These are phyloP conservation scores for Blastobotrys illinoisensis DNA, from an alignment of 1,139 yeast species.

Conservation along the genomic window DNA sequence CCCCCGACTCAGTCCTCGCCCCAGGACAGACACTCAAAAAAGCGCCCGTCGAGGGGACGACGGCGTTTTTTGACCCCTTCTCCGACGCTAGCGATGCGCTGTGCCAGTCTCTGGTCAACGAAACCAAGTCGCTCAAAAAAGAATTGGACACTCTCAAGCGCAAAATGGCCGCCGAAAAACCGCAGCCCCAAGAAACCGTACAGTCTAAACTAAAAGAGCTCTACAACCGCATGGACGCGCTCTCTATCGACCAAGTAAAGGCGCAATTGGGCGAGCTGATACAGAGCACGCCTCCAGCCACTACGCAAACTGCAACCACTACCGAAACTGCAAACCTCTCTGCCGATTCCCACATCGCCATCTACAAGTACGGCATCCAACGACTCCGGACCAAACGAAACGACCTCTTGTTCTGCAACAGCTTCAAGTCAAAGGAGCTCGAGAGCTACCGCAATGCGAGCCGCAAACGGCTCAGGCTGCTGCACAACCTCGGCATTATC, in stretches of 20 bases:
- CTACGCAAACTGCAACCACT: not conserved
- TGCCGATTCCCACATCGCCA: not conserved
- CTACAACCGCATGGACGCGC: constrained; percentile 2
- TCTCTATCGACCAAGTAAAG: constrained; percentile 4
- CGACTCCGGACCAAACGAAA: constrained; percentile 12
- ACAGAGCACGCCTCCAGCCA: not conserved
- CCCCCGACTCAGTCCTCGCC: not conserved
- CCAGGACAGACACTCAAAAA: not conserved
- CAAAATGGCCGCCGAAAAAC: not conserved
- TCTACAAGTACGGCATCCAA: constrained; percentile 6
- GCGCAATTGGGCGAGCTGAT: not conserved
- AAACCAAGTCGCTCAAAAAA: constrained; percentile 9
- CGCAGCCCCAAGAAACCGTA: not conserved
- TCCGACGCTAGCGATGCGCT: constrained; percentile 6
- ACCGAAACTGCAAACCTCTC: not conserved
- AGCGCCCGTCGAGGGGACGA: not conserved
- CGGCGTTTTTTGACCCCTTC: constrained; percentile 11
- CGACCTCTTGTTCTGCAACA: constrained; percentile 15
- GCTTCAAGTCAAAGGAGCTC: constrained; percentile 14
- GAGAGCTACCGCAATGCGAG: constrained; percentile 12
- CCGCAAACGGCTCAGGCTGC: constrained; percentile 10
- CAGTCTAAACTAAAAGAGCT: not conserved
- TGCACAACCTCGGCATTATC: constrained; percentile 4
- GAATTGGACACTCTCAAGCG: constrained; percentile 5
- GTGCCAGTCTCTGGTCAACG: constrained; percentile 8